Evolutionary conservation across 2,329 filamentous ascomycete species (phyloP).

Genomic region (Drechslerella coelobrocha): DNA sequence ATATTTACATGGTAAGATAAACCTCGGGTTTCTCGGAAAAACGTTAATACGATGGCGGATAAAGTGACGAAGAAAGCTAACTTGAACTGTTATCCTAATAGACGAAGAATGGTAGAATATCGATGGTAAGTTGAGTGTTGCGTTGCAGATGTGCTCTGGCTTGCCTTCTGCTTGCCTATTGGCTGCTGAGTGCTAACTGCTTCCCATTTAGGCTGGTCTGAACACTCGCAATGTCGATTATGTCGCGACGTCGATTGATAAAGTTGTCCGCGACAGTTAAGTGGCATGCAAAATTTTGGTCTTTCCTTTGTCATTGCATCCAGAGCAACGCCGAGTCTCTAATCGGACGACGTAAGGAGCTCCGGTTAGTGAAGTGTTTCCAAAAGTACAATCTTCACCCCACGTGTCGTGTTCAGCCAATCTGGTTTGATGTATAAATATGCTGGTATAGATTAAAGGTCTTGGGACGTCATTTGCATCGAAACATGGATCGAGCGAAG

Average conservation of each 20-base stretch:
- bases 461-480: too few relatives aligned
- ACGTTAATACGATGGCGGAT: conserved; percentile 21
- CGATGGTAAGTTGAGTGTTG: conserved; percentile 76
- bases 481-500: too few relatives aligned
- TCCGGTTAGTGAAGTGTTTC: too few relatives aligned
- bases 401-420: too few relatives aligned
- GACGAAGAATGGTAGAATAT: conserved; percentile 89
- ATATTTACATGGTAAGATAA: conserved; percentile 76
- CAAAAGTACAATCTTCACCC: too few relatives aligned
- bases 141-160: conserved; percentile 56
- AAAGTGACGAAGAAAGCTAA: conserved; percentile 26
- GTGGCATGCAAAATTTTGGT: conserved; percentile 3
- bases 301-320: conserved; percentile 7
- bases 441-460: too few relatives aligned
- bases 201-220: conserved; percentile 49
- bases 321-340: too few relatives aligned
- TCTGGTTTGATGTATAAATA: too few relatives aligned
- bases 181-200: conserved; percentile 33
- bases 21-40: conserved; percentile 6
- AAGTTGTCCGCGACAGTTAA: conserved; percentile 62
- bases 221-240: conserved; percentile 62
- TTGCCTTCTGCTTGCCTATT: conserved; percentile 31
- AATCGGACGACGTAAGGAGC: too few relatives aligned
- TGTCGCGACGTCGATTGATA: conserved; percentile 82
- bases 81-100: conserved; percentile 19